phyloP scores from a whole-genome alignment of 2,329 filamentous ascomycete species.

The Phialemoniopsis sp. region DNA sequence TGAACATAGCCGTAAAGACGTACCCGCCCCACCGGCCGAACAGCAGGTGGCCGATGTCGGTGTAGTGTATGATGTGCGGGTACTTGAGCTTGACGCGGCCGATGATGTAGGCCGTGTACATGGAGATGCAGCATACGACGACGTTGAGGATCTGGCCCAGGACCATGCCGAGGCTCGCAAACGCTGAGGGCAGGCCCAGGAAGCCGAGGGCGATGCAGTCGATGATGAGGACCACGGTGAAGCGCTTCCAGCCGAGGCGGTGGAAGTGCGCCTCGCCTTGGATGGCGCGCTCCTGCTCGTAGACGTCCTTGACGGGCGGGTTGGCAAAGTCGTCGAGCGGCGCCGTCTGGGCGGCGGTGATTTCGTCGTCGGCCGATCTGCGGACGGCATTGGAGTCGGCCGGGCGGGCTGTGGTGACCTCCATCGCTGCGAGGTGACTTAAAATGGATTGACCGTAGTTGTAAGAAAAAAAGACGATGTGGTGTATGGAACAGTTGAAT shows the following conservation, averaged over 20 bases:
- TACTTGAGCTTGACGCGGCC: conserved; percentile 41
- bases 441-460: no score
- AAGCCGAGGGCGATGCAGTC: conserved; percentile 52
- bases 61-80: conserved; percentile 60
- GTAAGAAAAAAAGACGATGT: no score
- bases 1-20: conserved; percentile 56
- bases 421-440: no score
- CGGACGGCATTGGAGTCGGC: no score
- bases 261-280: conserved; percentile 45
- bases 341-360: no score
- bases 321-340: no score
- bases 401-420: no score
- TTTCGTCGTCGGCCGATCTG: no score
- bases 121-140: conserved; percentile 28
- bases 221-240: conserved; percentile 51
- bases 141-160: conserved; percentile 29
- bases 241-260: conserved; percentile 52
- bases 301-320: no score
- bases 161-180: conserved; percentile 49
- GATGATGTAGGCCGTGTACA: conserved; percentile 34
- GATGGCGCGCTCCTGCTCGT: no score
- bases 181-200: conserved; percentile 45
- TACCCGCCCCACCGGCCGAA: conserved; percentile 57
- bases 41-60: conserved; percentile 62
- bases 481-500: no score